These are phyloP conservation scores for Penicillium soppii DNA, from an alignment of 495 filamentous ascomycete genomes.

Conservation along the genomic window DNA sequence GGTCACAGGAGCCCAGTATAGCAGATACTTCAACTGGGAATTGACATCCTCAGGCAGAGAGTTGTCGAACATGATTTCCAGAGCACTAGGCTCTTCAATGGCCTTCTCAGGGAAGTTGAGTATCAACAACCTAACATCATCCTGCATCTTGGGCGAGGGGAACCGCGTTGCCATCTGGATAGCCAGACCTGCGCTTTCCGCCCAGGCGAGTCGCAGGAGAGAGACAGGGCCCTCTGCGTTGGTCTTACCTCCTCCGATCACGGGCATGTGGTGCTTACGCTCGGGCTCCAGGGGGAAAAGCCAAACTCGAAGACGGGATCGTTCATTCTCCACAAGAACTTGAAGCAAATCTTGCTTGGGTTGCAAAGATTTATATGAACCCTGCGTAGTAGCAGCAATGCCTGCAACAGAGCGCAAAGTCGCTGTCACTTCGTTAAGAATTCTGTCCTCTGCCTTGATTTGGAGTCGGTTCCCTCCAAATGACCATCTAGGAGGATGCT, in stretches of 20 bases:
- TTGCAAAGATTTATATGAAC: conserved; percentile 63
- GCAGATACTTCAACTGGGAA: conserved; percentile 86
- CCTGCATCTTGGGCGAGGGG: conserved; percentile 65
- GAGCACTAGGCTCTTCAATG: conserved; percentile 71
- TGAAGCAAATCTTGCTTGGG: conserved; percentile 77
- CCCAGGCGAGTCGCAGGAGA: conserved; percentile 80
- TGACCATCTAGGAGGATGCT: conserved; percentile 80
- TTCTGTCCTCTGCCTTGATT: conserved; percentile 83
- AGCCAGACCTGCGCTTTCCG: conserved; percentile 75
- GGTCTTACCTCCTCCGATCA: conserved; percentile 31
- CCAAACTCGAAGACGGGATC: conserved; percentile 83
- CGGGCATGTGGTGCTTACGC: conserved; percentile 53
- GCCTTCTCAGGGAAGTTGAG: conserved; percentile 81
- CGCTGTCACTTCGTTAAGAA: conserved; percentile 73
- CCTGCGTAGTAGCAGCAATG: conserved; percentile 54
- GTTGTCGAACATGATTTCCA: conserved; percentile 76
- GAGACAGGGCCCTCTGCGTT: conserved; percentile 38
- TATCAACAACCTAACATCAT: conserved; percentile 74
- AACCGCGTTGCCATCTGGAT: conserved; percentile 80
- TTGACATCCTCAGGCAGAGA: conserved; percentile 74
- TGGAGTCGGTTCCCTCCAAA: conserved; percentile 93
- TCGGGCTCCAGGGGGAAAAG: conserved; percentile 76
- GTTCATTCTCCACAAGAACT: conserved; percentile 80
- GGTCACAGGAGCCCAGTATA: conserved; percentile 94
- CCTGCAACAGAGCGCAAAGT: conserved; percentile 56